A percentile compares a stretch with the other conserved stretches of the same genome.
phyloP scores from a whole-genome alignment of 345 rosid species.

The Erodium maritimum region DNA sequence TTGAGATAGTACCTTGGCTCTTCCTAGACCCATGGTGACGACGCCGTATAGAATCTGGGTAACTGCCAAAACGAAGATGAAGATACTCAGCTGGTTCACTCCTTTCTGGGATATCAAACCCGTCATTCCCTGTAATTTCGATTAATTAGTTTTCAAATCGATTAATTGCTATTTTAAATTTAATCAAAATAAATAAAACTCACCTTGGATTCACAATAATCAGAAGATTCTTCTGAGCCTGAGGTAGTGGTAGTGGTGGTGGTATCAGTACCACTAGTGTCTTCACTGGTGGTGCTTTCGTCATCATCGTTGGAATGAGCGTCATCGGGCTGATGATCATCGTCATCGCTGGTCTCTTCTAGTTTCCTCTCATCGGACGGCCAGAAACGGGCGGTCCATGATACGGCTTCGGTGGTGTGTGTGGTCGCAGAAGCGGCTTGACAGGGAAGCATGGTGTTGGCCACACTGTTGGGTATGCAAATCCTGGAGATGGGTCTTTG shows the following conservation, averaged over 20 bases:
- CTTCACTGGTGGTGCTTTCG: neutral
- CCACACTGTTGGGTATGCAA: conserved; percentile 37
- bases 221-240: conserved; percentile 1
- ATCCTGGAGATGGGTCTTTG: conserved; percentile 40
- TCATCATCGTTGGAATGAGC: neutral
- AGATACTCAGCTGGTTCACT: conserved; percentile 49
- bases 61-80: conserved; percentile 56
- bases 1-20: conserved; percentile 41
- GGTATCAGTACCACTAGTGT: neutral
- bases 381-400: neutral
- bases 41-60: conserved; percentile 58
- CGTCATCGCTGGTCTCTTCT: neutral
- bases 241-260: neutral
- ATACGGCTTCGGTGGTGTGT: conserved; percentile 4
- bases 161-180: neutral
- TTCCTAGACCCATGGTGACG: conserved; percentile 51
- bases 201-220: conserved; percentile 45
- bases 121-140: conserved; percentile 32
- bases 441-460: conserved; percentile 56
- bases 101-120: conserved; percentile 51
- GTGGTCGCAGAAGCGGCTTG: conserved; percentile 10
- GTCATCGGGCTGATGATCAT: no score
- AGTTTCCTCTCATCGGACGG: neutral
- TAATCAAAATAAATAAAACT: neutral
- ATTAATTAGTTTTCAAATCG: no score